Base-by-base conservation (phyloP, 2,329 filamentous ascomycete genomes). In the Aspergillus brasiliensis region DNA sequence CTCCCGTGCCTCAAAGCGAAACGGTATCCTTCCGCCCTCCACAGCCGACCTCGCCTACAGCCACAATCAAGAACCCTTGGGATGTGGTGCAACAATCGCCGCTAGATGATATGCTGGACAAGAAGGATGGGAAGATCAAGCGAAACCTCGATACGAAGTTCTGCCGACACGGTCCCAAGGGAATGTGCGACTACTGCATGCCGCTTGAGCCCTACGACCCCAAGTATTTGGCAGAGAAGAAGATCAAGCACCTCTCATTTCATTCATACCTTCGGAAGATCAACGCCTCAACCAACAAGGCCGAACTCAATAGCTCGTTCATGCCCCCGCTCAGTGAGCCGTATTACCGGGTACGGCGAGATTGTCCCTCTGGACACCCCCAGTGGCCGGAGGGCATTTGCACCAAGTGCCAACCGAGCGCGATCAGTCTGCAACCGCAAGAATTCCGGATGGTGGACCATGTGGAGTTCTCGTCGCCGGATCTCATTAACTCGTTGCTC, bases 131-230 rank as follows among this genome's bases (percentile, higher is more conserved):
- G 66, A 99, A 97, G 80, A 97, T 97, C 54, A 81, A 86, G 19
- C 84, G 93, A 63, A 85, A 85, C 62, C 84, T 84, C 60, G 91
- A 96, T 74, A 75, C 79, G 60, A 91, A 91, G 73, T 95, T 99
- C 92, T 99, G 95, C 80, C 89, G 91, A 63, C 95, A 99, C 75
- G 94, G 94, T 1, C 88, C 90, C 54, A 98, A 97, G 78, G 95
- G 95, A 75, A 99, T 99, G 95, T 99, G 95, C 77, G 95, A 99
- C 78, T 96, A 97, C 78, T 99, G 95, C 80, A 96, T 96, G 86
- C 96, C 96, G 0, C 80, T 98, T 53, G 95, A 99, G 72, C 95
- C 95, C 0, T 99, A 96, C 77, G 89, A 96, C 71, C 77, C 89
- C n/a, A 88, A 88, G 58, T 97, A 97, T 70, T 84, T 99, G 17